phyloP scores from a whole-genome alignment of 768 basidiomycete species.

The Chalciporus piperatus region DNA sequence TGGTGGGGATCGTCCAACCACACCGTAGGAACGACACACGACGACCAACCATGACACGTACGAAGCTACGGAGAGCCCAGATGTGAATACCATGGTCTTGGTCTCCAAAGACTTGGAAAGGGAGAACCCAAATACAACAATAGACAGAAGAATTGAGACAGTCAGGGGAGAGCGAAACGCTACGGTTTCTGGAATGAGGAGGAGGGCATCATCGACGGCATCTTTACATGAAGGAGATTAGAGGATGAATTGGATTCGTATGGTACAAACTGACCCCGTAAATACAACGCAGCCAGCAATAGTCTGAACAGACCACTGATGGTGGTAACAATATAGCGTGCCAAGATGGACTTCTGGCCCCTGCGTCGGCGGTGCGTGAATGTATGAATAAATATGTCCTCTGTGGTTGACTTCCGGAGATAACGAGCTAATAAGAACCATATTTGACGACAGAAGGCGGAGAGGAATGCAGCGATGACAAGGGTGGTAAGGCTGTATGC shows the following conservation, averaged over 20 bases:
- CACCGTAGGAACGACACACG: conserved; percentile 49
- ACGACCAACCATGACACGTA: conserved; percentile 63
- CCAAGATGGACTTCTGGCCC: conserved; percentile 41
- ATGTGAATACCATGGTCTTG: conserved; percentile 51
- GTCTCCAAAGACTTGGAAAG: conserved; percentile 54
- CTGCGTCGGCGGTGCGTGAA: conserved; percentile 56
- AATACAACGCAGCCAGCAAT: conserved; percentile 57
- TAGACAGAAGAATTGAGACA: conserved; percentile 40
- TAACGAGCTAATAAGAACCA: conserved; percentile 80
- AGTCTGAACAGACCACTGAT: conserved; percentile 46
- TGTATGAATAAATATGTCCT: conserved; percentile 62
- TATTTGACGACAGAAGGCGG: conserved; percentile 62
- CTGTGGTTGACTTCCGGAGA: conserved; percentile 58
- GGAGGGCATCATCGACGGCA: conserved; percentile 50
- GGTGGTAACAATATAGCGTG: conserved; percentile 45
- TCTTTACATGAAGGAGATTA: conserved; percentile 37
- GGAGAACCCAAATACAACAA: conserved; percentile 49
- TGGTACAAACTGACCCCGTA: conserved; percentile 51
- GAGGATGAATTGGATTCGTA: conserved; percentile 1
- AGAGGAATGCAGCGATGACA: conserved; percentile 51
- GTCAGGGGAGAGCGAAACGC: conserved; percentile 36
- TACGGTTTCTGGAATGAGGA: conserved; percentile 41
- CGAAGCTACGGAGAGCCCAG: conserved; percentile 55
- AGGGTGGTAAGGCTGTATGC: conserved; percentile 49
- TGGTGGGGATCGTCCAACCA: conserved; percentile 38